Base-by-base conservation (phyloP, 176 grass and related monocot species). In the Oryza longistaminata region DNA sequence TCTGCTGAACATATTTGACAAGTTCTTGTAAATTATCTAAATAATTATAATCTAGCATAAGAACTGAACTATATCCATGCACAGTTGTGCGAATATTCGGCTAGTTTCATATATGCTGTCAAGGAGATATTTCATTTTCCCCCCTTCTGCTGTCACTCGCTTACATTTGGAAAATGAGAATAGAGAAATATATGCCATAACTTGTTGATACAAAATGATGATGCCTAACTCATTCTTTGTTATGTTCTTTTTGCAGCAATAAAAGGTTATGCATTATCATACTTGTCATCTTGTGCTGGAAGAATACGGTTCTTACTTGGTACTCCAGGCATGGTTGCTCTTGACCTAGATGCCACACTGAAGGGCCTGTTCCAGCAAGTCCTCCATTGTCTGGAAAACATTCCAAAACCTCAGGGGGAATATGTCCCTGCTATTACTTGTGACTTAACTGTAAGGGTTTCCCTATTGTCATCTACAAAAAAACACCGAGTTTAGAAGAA, bases 251-350 rank as follows among this genome's bases (percentile, higher is more conserved):
- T 88, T 87, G 80, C 91, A 95, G 96, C 93, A 71, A 98, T 98
- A 90, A 98, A 93, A 85, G 93, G 96, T 62, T 95, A 93, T 79
- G 96, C 96, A 62, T 82, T 98, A 71, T 98, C 96, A 74, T 98
- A 95, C 86, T 88, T 98, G 84, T 93, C 89, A 85, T 87, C 93
- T 88, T 80, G 88, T 90, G 96, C 91, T 64, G 91, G 91, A 86
- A 92, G 96, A 84, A 98, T 95, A 77, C 89, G 96, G 45, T 98
- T 95, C 85, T 95, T 98, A 85, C 89, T 98, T 88, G 96, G 96
- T 48, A 95, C 96, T 84, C 96, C 96, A 58, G 96, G 96, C 74
- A 98, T 98, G 96, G 96, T 98, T 64, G 96, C 93, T 78, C 96
- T 98, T 85, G 93, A 98, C 81, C 81, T 98, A 68, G 96, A 98